Percentiles rank a stretch among this genome's conserved stretches.
Evolutionary conservation across 192 early-diverging fungal genomes (phyloP).

Genomic region (Coemansia interrupta): DNA sequence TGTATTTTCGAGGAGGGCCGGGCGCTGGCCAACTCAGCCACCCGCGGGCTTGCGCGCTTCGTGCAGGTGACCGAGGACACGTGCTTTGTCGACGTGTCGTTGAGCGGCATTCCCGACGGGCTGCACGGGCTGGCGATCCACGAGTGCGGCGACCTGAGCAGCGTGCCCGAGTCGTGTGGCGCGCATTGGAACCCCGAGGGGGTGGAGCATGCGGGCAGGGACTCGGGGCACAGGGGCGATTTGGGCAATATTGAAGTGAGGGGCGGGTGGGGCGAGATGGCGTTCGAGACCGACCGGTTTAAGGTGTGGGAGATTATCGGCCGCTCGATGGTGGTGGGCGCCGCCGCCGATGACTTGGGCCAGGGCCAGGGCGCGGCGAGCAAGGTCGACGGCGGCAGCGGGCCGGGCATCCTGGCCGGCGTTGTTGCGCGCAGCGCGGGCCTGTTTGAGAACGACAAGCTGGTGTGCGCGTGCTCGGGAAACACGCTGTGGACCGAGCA

Average conservation of each 20-base stretch:
- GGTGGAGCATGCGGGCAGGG: slow-evolving; percentile 22
- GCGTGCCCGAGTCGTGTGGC: slow-evolving; percentile 47
- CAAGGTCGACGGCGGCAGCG: slow-evolving; percentile 55
- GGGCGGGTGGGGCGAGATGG: slow-evolving; percentile 71
- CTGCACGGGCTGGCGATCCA: slow-evolving; percentile 70
- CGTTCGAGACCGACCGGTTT: slow-evolving; percentile 66
- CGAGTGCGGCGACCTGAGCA: slow-evolving; percentile 72
- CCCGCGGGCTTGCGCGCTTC: slow-evolving; percentile 71
- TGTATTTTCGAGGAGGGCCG: slow-evolving; percentile 78
- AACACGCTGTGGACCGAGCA: slow-evolving; percentile 88
- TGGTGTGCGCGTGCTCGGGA: slow-evolving; percentile 80
- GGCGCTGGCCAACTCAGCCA: slow-evolving; percentile 6
- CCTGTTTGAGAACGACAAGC: slow-evolving; percentile 86
- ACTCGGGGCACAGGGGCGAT: slow-evolving; percentile 55
- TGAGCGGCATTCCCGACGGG: slow-evolving; percentile 65
- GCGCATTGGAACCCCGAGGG: slow-evolving; percentile 28
- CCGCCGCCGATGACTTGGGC: slow-evolving; percentile 59
- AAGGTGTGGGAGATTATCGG: slow-evolving; percentile 91
- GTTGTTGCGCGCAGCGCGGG: slow-evolving; percentile 87
- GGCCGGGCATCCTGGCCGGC: slow-evolving; percentile 68
- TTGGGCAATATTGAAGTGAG: slow-evolving; percentile 64
- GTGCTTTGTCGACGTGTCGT: slow-evolving; percentile 79
- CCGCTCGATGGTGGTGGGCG: slow-evolving; percentile 71
- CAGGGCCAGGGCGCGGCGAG: slow-evolving; percentile 20
- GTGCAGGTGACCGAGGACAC: slow-evolving; percentile 68